Base-by-base conservation (phyloP, 1,139 yeast species). In the Taiozyma sp. region DNA sequence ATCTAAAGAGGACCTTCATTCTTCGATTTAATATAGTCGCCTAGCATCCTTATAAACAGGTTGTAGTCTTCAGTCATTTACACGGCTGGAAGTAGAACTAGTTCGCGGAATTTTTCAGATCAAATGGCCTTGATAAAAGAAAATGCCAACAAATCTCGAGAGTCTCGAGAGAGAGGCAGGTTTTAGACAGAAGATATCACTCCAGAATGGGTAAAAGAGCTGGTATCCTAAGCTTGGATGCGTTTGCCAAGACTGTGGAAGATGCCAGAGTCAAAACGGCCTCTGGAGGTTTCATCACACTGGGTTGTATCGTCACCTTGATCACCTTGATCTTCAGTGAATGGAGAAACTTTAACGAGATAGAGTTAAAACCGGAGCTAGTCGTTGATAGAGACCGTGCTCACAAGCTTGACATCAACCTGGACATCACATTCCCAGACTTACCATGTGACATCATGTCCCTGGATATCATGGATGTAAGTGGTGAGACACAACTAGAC, bases 191-290 rank as follows among this genome's bases (percentile, higher is more conserved):
- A 37, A 5, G 9, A 19, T 11, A 6, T 13, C 41, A 26, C 22
- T 13, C n/a, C n/a, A 41, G 19, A n/a, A 48, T 48, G 50, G 53
- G 49, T 8, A 58, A 58, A 45, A 53, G 55, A 11, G 51, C 52
- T 4, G 62, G 73, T 54, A 72, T 88, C 56, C 72, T 87, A 50
- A 79, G 84, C 43, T 74, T 87, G 55, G 99, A 93, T 68, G 97
- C 96, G 13, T 93, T 93, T 68, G 83, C 96, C 35, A 91, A 90
- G 69, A 89, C 98, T 7, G 91, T 88, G 44, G 98, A 91, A 62
- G 99, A 93, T 67, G 96, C 96, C 6, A 78, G 88, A 51, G 81
- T 93, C 54, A 82, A 87, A 58, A 93, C 99, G 3, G 77, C 91
- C 4, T 77, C 93, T 7, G 99, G 99, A 48, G 99, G 97, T 3